These are phyloP conservation scores for Zelopaecilomyces penicillatus DNA, from an alignment of 2,329 filamentous ascomycete species.

Conservation along the genomic window DNA sequence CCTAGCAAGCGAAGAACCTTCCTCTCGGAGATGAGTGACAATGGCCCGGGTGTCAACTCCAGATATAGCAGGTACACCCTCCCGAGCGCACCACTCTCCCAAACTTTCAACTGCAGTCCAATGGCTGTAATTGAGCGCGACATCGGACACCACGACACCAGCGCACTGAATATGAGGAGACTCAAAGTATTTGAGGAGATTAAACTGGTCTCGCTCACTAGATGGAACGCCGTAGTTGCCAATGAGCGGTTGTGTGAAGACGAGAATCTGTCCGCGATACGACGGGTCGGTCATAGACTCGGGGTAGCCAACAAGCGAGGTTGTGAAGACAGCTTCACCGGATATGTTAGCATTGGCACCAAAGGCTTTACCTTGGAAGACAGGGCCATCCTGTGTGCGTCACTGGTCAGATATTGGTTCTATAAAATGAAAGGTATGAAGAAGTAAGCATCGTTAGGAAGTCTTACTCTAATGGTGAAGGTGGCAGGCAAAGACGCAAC, in stretches of 20 bases:
- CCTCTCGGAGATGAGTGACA: slow-evolving; percentile 90
- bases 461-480: slow-evolving; percentile 78
- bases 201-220: slow-evolving; percentile 72
- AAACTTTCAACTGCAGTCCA: slow-evolving; percentile 97
- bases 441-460: neutral
- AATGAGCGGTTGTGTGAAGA: slow-evolving; percentile 96
- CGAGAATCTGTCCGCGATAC: slow-evolving; percentile 89
- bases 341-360: slow-evolving; percentile 95
- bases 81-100: slow-evolving; percentile 87
- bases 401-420: slow-evolving; percentile 10
- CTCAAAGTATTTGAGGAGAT: slow-evolving; percentile 95
- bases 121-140: slow-evolving; percentile 89
- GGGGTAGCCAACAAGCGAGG: slow-evolving; percentile 93
- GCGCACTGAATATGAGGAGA: slow-evolving; percentile 95
- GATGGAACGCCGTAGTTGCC: slow-evolving; percentile 98
- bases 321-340: slow-evolving; percentile 97
- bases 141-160: slow-evolving; percentile 91
- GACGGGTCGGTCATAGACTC: slow-evolving; percentile 88
- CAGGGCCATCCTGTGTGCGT: slow-evolving; percentile 65
- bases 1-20: slow-evolving; percentile 88
- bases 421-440: neutral
- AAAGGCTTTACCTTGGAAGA: slow-evolving; percentile 94
- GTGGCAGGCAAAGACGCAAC: slow-evolving; percentile 59
- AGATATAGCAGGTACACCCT: slow-evolving; percentile 92
- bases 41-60: slow-evolving; percentile 96